Evolutionary conservation across 2,329 filamentous ascomycete species (phyloP), one percentile per base, ranked within the genome.

Genomic region (Boeremia lycopersici): DNA sequence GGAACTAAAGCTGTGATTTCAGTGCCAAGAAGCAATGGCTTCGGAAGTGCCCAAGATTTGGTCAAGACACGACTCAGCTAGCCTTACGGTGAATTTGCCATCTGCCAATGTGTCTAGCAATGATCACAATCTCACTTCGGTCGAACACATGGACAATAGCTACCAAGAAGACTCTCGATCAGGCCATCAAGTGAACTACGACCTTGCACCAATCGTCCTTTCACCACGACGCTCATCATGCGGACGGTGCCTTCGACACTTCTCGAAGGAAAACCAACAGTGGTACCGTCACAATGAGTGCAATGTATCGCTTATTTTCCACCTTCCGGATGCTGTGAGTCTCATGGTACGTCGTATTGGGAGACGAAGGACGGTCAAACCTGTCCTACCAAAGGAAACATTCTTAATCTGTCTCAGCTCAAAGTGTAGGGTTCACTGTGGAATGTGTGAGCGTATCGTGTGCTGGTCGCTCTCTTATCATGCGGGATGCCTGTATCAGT

Each of bases 281-380:
- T 46, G 19, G 35, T 2, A 52, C 35, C 4, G 35, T 46, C n/a
- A 40, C 29, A 23, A 23, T 10, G 33, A 19, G 6, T 25, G 35
- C 29, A 19, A 17, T 33, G 5, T 10, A 11, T 11, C 23, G 6
- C 15, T 15, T 34, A 12, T 8, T 31, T 13, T 25, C n/a, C 3
- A 41, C n/a, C 19, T 29, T 17, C 38, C 4, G n/a, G 15, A 19
- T 23, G 11, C 23, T 45, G 33, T 19, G 13, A 15, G 45, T 39
- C n/a, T 48, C 45, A 35, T 39, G 31, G 28, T 26, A 54, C 45
- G 51, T 54, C 39, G 35, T 45, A 54, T 54, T 13, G 29, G 11
- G 9, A 12, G 19, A 10, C 2, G 17, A 34, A 23, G 33, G 33
- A 34, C 33, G 13, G n/a, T 44, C 45, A 23, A 48, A 54, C 51